phyloP scores from a whole-genome alignment of 306 rosid species.

The Vachellia collinsii region DNA sequence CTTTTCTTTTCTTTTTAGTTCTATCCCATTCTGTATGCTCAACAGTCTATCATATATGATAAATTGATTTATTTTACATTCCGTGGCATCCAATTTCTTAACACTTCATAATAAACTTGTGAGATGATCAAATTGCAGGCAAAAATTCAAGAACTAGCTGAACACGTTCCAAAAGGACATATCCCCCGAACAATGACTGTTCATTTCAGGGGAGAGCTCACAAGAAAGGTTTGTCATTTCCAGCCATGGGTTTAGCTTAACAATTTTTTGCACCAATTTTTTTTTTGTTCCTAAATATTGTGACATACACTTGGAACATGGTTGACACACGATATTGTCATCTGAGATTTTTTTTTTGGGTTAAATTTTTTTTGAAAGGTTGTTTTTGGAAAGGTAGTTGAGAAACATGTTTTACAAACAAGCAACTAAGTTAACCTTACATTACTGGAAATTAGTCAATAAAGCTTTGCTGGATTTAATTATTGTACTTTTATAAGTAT shows the following conservation, averaged over 20 bases:
- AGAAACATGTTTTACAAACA: constrained; percentile 17
- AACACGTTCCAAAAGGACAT: constrained; percentile 98
- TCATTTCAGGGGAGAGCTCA: constrained; percentile 97
- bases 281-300: constrained; percentile 26
- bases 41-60: neutral
- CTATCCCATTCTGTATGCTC: neutral
- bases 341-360: neutral
- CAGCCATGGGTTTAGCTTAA: constrained; percentile 34
- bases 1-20: neutral
- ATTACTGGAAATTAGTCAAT: constrained; percentile 16
- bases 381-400: neutral
- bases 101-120: constrained; percentile 5
- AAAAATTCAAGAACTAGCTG: constrained; percentile 95
- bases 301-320: neutral
- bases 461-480: constrained; percentile 26
- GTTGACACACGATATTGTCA: neutral
- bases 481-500: constrained; percentile 12
- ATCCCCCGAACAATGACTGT: constrained; percentile 95
- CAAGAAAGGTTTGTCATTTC: constrained; percentile 75
- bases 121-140: constrained; percentile 70
- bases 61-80: constrained; percentile 25
- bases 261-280: neutral
- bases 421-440: neutral
- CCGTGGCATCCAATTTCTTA: constrained; percentile 20
- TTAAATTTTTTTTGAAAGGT: neutral